These are phyloP conservation scores for Conringia planisiliqua DNA, from an alignment of 345 rosid genomes.

Conservation along the genomic window DNA sequence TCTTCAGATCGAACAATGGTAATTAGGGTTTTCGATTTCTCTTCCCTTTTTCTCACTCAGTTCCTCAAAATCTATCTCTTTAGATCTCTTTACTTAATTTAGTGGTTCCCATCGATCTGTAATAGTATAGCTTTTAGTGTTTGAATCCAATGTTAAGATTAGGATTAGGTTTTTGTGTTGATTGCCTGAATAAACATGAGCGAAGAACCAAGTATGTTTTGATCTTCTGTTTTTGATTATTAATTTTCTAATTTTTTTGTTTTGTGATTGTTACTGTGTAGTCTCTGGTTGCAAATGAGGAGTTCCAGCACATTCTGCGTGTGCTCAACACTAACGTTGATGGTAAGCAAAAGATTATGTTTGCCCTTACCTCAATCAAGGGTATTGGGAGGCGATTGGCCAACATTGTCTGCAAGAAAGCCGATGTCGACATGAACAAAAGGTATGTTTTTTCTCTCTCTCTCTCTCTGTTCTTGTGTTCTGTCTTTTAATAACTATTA, in stretches of 20 bases:
- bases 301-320: slow-evolving; percentile 93
- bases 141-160: neutral
- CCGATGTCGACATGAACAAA: slow-evolving; percentile 95
- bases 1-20: neutral
- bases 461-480: neutral
- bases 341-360: slow-evolving; percentile 89
- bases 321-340: slow-evolving; percentile 90
- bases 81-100: neutral
- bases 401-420: slow-evolving; percentile 95
- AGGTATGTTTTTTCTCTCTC: slow-evolving; percentile 39
- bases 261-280: slow-evolving; percentile 20
- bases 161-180: neutral
- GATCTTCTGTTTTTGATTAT: too few species aligned
- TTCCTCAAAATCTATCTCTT: neutral
- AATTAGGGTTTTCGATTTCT: neutral
- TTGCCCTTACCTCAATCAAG: slow-evolving; percentile 89
- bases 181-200: neutral
- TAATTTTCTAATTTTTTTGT: neutral
- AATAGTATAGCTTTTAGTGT: neutral
- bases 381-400: slow-evolving; percentile 88
- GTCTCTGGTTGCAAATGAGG: slow-evolving; percentile 89
- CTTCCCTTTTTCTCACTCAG: neutral
- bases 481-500: neutral
- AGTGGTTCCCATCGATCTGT: neutral
- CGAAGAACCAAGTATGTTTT: neutral